Percentiles rank a stretch among this genome's conserved stretches.
phyloP scores from a whole-genome alignment of 2,329 filamentous ascomycete species.

The Colletotrichum sublineola region DNA sequence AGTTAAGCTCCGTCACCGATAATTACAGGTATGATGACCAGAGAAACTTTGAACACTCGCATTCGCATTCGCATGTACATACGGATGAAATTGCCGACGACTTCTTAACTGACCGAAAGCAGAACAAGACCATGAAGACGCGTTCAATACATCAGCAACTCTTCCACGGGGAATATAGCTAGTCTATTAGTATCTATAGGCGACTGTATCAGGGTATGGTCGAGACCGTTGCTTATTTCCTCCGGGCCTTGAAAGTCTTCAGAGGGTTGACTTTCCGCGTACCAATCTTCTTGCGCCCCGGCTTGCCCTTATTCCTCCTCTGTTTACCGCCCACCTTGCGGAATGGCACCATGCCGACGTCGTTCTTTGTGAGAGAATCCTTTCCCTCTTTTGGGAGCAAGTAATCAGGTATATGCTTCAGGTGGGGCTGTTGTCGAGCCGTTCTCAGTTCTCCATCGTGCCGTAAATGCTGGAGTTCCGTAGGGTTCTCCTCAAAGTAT shows the following conservation, averaged over 20 bases:
- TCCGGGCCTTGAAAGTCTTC: conserved; percentile 84
- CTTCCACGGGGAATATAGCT: not conserved
- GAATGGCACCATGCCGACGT: conserved; percentile 83
- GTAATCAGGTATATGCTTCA: conserved; percentile 96
- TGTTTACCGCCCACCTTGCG: conserved; percentile 67
- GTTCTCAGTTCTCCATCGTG: conserved; percentile 91
- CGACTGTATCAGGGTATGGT: conserved; percentile 3
- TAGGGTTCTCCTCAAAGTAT: conserved; percentile 97
- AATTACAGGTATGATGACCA: not conserved
- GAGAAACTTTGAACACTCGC: no score
- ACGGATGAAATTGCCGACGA: not conserved
- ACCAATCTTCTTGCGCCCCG: conserved; percentile 59
- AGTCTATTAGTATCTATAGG: conserved; percentile 16
- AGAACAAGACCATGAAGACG: not conserved
- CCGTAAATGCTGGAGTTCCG: conserved; percentile 86
- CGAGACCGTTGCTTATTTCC: conserved; percentile 54
- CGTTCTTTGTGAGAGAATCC: conserved; percentile 72
- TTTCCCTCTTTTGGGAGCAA: conserved; percentile 79
- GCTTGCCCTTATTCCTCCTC: conserved; percentile 60
- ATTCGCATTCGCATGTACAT: not conserved
- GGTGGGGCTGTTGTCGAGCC: conserved; percentile 86
- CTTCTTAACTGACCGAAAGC: not conserved
- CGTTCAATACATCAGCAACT: not conserved
- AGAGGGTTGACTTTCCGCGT: conserved; percentile 84
- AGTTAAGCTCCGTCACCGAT: not conserved